These are phyloP conservation scores for Eucalyptus victrix DNA, from an alignment of 345 rosid genomes.

Conservation along the genomic window DNA sequence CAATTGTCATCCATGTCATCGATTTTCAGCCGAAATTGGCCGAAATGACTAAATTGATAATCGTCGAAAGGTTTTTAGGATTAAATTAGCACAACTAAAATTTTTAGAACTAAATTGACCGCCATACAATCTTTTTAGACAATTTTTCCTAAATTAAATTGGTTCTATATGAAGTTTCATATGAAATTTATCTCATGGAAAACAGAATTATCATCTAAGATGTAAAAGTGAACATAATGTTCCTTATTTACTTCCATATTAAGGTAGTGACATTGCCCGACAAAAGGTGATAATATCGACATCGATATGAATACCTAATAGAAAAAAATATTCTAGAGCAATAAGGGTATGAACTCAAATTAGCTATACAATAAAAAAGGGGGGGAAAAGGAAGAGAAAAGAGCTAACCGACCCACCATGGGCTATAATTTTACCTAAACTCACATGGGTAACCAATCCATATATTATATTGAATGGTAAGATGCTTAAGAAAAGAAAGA, in stretches of 20 bases:
- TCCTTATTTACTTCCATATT: neutral
- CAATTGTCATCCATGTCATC: no score
- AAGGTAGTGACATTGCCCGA: neutral
- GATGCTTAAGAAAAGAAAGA: neutral
- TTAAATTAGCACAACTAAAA: no score
- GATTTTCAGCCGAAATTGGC: accelerated
- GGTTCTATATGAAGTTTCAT: neutral
- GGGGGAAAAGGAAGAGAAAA: accelerated
- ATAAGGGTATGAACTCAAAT: neutral
- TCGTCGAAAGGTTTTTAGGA: no score
- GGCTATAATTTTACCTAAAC: neutral
- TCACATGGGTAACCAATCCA: neutral
- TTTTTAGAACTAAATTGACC: no score
- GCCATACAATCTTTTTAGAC: no score
- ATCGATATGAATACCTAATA: neutral
- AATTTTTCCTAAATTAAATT: neutral
- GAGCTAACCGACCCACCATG: neutral
- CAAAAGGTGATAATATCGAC: neutral
- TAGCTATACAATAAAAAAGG: neutral
- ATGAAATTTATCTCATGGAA: neutral
- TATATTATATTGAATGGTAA: neutral
- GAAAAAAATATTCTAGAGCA: neutral
- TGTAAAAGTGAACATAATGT: neutral
- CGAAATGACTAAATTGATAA: no score
- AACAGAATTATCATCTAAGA: neutral